A percentile compares a stretch with the other conserved stretches of the same genome.
These are phyloP conservation scores for Lasiodiplodia sp. DNA, from an alignment of 2,329 filamentous ascomycete species.

Conservation along the genomic window DNA sequence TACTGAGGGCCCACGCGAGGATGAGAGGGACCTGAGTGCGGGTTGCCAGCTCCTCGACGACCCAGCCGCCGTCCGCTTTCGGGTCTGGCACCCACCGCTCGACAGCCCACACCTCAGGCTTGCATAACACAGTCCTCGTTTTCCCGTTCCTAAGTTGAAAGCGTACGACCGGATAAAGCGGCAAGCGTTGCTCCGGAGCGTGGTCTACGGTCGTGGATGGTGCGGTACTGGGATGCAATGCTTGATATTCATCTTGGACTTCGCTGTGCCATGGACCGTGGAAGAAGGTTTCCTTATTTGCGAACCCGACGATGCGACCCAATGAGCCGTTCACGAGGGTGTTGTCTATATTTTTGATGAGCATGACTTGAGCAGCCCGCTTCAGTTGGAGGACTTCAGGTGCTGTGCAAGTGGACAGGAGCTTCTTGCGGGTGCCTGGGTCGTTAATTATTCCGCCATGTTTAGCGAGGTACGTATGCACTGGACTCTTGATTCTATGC, in stretches of 20 bases:
- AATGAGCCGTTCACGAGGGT: constrained; percentile 48
- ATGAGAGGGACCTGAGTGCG: constrained; percentile 69
- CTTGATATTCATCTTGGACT: background rate
- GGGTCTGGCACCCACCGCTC: constrained; percentile 1
- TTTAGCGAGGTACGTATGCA: background rate
- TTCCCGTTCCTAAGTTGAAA: background rate
- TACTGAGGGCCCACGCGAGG: constrained; percentile 68
- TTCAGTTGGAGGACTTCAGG: constrained; percentile 12
- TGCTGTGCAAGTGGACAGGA: constrained; percentile 5
- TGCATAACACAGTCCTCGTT: background rate
- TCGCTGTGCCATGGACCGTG: background rate
- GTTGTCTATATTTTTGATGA: constrained; percentile 31
- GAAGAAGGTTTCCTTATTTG: background rate
- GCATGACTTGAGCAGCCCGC: constrained; percentile 17
- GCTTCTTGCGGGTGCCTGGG: background rate
- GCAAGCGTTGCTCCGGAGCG: background rate
- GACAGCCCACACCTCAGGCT: background rate
- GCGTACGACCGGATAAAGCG: constrained; percentile 33
- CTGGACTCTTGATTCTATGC: background rate
- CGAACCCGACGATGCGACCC: constrained; percentile 46
- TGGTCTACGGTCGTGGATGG: background rate
- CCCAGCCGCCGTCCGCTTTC: background rate
- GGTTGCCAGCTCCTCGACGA: constrained; percentile 50
- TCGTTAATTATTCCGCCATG: background rate
- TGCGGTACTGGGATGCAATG: background rate